Evolutionary conservation across 768 basidiomycete species (phyloP).

Genomic region (Rubroboletus satanas): DNA sequence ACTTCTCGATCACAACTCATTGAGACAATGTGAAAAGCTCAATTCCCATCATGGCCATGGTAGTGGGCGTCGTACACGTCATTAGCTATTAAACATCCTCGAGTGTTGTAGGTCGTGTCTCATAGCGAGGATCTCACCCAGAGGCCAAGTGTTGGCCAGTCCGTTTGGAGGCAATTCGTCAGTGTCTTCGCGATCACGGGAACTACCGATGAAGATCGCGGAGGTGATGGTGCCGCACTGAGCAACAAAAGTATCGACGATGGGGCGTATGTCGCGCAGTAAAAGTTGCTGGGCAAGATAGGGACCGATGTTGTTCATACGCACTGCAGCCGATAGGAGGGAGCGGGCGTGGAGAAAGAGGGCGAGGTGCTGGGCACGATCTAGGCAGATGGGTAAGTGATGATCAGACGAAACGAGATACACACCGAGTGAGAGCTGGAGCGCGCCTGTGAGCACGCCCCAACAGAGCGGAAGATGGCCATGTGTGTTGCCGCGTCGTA

Average conservation of each 20-base stretch:
- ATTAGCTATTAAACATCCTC: constrained; percentile 84
- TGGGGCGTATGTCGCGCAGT: constrained; percentile 61
- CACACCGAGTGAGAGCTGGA: constrained; percentile 70
- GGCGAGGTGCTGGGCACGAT: constrained; percentile 79
- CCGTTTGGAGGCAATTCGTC: constrained; percentile 38
- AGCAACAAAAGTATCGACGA: constrained; percentile 55
- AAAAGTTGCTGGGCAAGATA: constrained; percentile 89
- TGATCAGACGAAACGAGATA: neutral
- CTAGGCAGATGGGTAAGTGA: constrained; percentile 38
- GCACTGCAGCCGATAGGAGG: constrained; percentile 85
- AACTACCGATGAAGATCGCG: constrained; percentile 31
- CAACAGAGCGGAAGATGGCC: constrained; percentile 93
- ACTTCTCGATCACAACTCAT: neutral
- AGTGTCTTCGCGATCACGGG: neutral
- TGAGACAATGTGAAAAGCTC: neutral
- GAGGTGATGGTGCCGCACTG: constrained; percentile 50
- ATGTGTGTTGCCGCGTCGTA: constrained; percentile 58
- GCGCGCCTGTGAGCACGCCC: constrained; percentile 77
- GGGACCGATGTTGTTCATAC: constrained; percentile 89
- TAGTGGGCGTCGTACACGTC: neutral
- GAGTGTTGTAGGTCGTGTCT: constrained; percentile 95
- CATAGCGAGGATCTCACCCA: constrained; percentile 87
- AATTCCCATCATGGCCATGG: neutral
- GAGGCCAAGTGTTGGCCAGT: constrained; percentile 91
- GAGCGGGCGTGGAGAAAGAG: constrained; percentile 91